Evolutionary conservation across 768 basidiomycete genomes (phyloP).

Genomic region (Antrodiella citrinella): DNA sequence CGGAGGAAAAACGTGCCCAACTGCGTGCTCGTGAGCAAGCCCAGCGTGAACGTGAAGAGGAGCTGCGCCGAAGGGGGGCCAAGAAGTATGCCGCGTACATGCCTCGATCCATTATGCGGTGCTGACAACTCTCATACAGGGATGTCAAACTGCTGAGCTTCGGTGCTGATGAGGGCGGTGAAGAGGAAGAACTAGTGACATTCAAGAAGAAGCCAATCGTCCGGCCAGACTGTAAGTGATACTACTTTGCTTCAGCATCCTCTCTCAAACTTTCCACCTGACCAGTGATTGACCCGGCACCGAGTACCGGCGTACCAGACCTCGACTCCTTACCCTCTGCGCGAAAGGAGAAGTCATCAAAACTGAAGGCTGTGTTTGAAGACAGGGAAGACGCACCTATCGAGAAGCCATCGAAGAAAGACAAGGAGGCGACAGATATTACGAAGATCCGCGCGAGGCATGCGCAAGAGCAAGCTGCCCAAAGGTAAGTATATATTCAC

Average conservation of each 20-base stretch:
- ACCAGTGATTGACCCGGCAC: slow-evolving; percentile 25
- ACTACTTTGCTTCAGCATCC: neutral
- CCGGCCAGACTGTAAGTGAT: slow-evolving; percentile 68
- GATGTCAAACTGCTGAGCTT: slow-evolving; percentile 90
- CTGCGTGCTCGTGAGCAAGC: slow-evolving; percentile 71
- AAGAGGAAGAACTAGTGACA: slow-evolving; percentile 43
- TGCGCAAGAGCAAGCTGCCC: slow-evolving; percentile 57
- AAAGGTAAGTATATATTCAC: slow-evolving; percentile 36
- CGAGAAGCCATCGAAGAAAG: slow-evolving; percentile 23
- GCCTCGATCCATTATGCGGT: too few species aligned
- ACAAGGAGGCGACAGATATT: slow-evolving; percentile 44
- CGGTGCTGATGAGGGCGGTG: slow-evolving; percentile 57
- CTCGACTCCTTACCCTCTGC: slow-evolving; percentile 1
- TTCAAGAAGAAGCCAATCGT: slow-evolving; percentile 78
- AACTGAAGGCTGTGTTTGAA: slow-evolving; percentile 1
- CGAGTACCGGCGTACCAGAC: slow-evolving; percentile 11
- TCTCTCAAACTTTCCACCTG: neutral
- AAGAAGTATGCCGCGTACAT: slow-evolving; percentile 96
- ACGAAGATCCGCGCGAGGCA: slow-evolving; percentile 71
- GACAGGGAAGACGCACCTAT: slow-evolving; percentile 2
- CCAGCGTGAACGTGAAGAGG: slow-evolving; percentile 73
- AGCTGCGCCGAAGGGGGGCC: slow-evolving; percentile 60
- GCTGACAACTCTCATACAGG: slow-evolving; percentile 40
- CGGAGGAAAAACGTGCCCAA: slow-evolving; percentile 82
- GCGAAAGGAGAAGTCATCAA: slow-evolving; percentile 12